Base-by-base conservation (phyloP, 345 rosid genomes). In the Hirschfeldia incana region DNA sequence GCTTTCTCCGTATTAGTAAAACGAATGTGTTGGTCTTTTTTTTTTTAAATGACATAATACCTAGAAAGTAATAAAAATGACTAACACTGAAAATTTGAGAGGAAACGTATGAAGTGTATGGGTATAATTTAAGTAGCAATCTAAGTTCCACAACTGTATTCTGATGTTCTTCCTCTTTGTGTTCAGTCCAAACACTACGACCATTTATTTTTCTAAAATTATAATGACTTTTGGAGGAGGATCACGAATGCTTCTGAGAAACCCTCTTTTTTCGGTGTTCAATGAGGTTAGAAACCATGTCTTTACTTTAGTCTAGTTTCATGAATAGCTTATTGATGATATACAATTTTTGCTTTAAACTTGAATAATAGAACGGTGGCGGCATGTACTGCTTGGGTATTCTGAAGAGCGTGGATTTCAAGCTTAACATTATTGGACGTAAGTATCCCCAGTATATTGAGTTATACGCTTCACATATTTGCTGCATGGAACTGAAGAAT, bases 351-450 rank as follows among this genome's bases (percentile, higher is more conserved):
- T 53, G 27, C 2, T 17, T 57, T 30, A 62, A 11, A 61, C 34
- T 1, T 60, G 65, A 27, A 8, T 61, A 29, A 29, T 91, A 92
- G 97, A 72, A 70, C 7, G 74, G 44, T 44, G 36, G 13, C 37
- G 0, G 3, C 6, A 13, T 86, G 27, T 94, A 91, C 66, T 94
- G 97, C 83, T 87, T 94, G 62, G 97, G 77, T 55, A 62, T 94
- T 32, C 85, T 94, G 72, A 92, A 83, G 65, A 87, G 91, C 49
- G 83, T 17, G 11, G 3, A 21, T 33, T 15, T 82, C 63, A 59
- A 81, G 68, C 69, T 86, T 30, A 88, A 94, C 66, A 84, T 94
- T 74, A 88, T 94, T 10, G 98, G 97, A 81, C 97, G 97, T 93
- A 80, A 91, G 98, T 86, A 75, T 61, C 80, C 79, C 39, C 42